Percentiles rank a stretch among this genome's conserved stretches.
Conservation (phyloP, 768 basidiomycete genomes). For the Suillus placidus region DNA sequence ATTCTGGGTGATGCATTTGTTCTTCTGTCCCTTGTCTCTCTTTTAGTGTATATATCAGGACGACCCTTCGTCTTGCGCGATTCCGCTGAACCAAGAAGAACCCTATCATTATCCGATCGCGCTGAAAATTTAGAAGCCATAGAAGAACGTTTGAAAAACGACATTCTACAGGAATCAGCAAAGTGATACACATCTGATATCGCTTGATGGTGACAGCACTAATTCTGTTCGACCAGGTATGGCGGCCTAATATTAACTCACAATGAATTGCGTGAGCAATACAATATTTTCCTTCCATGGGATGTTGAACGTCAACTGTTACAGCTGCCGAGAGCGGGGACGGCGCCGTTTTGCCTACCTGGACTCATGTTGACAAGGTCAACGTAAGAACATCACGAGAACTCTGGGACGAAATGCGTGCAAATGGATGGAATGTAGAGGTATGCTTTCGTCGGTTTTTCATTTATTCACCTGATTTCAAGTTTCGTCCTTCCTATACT, state of each 20-base stretch:
- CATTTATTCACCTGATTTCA: constrained; percentile 7
- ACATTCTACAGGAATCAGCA: constrained; percentile 84
- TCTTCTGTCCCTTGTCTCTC: constrained; percentile 14
- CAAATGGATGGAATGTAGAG: constrained; percentile 91
- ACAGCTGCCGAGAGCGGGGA: constrained; percentile 62
- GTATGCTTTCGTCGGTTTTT: constrained; percentile 43
- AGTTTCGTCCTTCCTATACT: constrained; percentile 13
- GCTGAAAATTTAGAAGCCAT: constrained; percentile 95
- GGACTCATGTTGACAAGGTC: constrained; percentile 84
- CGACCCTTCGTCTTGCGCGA: constrained; percentile 93
- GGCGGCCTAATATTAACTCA: constrained; percentile 93
- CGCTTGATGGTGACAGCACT: constrained; percentile 5
- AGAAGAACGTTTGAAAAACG: constrained; percentile 83
- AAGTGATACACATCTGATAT: constrained; percentile 45
- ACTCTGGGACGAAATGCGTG: constrained; percentile 78
- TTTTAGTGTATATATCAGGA: constrained; percentile 80
- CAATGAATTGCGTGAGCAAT: constrained; percentile 76
- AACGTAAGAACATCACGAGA: constrained; percentile 90
- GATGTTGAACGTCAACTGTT: constrained; percentile 20
- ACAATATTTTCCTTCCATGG: not conserved
- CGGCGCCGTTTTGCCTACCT: constrained; percentile 86
- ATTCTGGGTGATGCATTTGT: constrained; percentile 8
- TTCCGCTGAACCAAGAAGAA: constrained; percentile 77
- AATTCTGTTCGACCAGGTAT: constrained; percentile 50
- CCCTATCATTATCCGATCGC: constrained; percentile 84